Evolutionary conservation across 169 alveolate genomes (phyloP), one percentile per base, ranked within the genome.

Genomic region (Miamiensis avidus): DNA sequence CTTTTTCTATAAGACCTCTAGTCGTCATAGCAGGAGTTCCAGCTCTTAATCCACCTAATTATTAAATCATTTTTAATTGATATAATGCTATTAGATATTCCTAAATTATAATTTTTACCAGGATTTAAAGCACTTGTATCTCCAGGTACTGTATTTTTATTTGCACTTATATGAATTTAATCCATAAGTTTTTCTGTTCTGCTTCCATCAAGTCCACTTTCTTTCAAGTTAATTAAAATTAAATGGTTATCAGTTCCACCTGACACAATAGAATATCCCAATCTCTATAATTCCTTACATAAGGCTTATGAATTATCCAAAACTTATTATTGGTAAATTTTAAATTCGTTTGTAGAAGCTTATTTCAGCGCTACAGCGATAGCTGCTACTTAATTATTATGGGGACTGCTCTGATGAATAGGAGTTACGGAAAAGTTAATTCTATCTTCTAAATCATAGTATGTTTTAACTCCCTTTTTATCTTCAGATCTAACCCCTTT

Each of bases 381-480:
- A n/a, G 96, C 94, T 29, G 96, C 91, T 30, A 95, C 94, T 28
- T 93, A 83, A 75, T 88, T 90, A 86, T 97, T 94, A 93, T 98
- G 99, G 16, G 99, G 99, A 27, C 99, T 99, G 4, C 99, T 99
- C 85, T 98, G 99, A 78, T 96, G 25, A 29, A 29, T 29, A 79
- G 99, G 99, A 94, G 98, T 98, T 25, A 99, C 99, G 0, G 99
- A 98, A 82, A 94, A 88, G 89, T 98, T 98, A 82, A 99, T 88
- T 82, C 97, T 89, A 87, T 96, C 89, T 95, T 98, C 89, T 85
- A 98, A 74, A 91, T 96, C 93, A 94, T 84, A 89, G 49, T 29
- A 82, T n/a, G 76, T 81, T 64, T 82, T 85, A 33, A 86, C 86
- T 30, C 87, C 88, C 76, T 78, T 89, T 74, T 86, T 86, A 30